Conservation (phyloP, 1,139 yeast species). For the Blastobotrys serpentis region DNA sequence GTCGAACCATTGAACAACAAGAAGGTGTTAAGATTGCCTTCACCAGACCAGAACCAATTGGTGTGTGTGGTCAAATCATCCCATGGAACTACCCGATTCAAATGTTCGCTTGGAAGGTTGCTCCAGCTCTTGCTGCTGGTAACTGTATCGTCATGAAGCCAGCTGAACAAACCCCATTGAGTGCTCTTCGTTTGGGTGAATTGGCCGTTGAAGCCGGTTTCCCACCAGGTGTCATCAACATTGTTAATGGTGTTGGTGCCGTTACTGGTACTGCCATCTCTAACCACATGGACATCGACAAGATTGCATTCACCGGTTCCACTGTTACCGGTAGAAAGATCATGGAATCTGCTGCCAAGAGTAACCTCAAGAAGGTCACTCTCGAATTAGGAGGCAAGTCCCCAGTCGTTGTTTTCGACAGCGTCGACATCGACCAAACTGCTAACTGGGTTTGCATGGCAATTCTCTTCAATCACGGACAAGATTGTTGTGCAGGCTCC, state of each 20-base stretch:
- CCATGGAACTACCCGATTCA: conserved; percentile 88
- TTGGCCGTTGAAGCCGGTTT: conserved; percentile 67
- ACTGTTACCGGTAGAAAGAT: conserved; percentile 74
- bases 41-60: conserved; percentile 78
- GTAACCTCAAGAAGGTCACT: conserved; percentile 55
- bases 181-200: conserved; percentile 63
- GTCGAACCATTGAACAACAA: conserved; percentile 64
- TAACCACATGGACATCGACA: conserved; percentile 64
- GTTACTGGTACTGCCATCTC: conserved; percentile 74
- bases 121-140: conserved; percentile 70
- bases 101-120: conserved; percentile 82
- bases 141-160: conserved; percentile 75
- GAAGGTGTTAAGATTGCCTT: conserved; percentile 66
- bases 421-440: conserved; percentile 65
- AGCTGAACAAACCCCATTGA: conserved; percentile 79
- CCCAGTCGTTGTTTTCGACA: conserved; percentile 74
- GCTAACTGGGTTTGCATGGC: conserved; percentile 60
- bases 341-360: conserved; percentile 63
- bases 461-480: conserved; percentile 81
- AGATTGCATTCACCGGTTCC: conserved; percentile 82
- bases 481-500: conserved; percentile 87
- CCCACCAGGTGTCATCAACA: conserved; percentile 78
- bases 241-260: conserved; percentile 71
- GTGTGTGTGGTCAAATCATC: conserved; percentile 76
- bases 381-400: conserved; percentile 88